phyloP scores from a whole-genome alignment of 1,139 yeast genomes.

The Pneumocystis canis region DNA sequence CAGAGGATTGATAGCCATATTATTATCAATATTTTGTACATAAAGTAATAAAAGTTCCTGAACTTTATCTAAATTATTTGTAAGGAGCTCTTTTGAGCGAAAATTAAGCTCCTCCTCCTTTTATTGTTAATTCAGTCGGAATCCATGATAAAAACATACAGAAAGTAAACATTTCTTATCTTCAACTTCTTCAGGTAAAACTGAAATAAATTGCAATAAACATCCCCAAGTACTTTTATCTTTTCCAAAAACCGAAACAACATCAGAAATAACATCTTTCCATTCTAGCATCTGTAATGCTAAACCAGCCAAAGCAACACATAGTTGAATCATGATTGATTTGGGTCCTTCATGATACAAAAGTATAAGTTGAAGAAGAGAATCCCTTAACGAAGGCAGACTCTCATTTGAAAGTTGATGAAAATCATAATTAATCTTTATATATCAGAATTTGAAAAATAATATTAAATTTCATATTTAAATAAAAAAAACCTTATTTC shows the following conservation, averaged over 20 bases:
- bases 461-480: not conserved
- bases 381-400: slow-evolving; percentile 42
- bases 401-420: slow-evolving; percentile 51
- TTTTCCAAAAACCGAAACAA: slow-evolving; percentile 38
- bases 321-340: slow-evolving; percentile 62
- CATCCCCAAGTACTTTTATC: slow-evolving; percentile 22
- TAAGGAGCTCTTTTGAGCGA: slow-evolving; percentile 49
- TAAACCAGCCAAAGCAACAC: slow-evolving; percentile 66
- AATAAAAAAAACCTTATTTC: slow-evolving; percentile 39
- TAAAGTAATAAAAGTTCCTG: slow-evolving; percentile 29
- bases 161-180: slow-evolving; percentile 59
- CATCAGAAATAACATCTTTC: slow-evolving; percentile 57
- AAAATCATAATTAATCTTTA: slow-evolving; percentile 59
- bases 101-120: slow-evolving; percentile 64
- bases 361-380: slow-evolving; percentile 43
- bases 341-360: slow-evolving; percentile 34
- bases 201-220: slow-evolving; percentile 62
- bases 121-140: slow-evolving; percentile 21
- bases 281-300: slow-evolving; percentile 65
- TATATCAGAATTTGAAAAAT: not conserved
- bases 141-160: not conserved
- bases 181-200: slow-evolving; percentile 80
- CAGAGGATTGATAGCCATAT: slow-evolving; percentile 24
- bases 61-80: slow-evolving; percentile 55
- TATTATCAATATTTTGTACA: slow-evolving; percentile 30